A percentile compares a stretch with the other conserved stretches of the same genome.
These are phyloP conservation scores for Picea glauca DNA, from an alignment of 75 land plant species.

Conservation along the genomic window DNA sequence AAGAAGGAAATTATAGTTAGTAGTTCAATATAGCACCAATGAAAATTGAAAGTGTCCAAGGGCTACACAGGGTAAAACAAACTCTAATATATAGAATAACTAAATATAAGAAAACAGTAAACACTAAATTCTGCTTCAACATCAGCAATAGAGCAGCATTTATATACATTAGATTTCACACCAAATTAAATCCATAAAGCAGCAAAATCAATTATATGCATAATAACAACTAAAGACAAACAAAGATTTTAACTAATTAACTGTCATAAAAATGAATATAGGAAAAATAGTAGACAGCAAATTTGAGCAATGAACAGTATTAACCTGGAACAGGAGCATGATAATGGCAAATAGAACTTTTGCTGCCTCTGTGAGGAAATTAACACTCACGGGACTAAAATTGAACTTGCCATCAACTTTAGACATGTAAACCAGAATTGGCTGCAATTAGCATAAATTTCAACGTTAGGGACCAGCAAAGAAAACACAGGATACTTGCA, in stretches of 20 bases:
- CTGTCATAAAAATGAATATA: neutral
- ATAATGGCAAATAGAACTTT: slow-evolving; percentile 88
- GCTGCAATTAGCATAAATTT: slow-evolving; percentile 48
- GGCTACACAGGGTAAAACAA: too few relatives aligned
- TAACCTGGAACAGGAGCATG: slow-evolving; percentile 93
- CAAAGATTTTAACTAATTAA: neutral
- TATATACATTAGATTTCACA: too few relatives aligned
- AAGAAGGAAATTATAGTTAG: neutral
- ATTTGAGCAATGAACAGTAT: slow-evolving; percentile 2
- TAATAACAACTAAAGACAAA: neutral
- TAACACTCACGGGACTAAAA: slow-evolving; percentile 97
- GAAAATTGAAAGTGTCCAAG: too few relatives aligned
- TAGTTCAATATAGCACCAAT: too few relatives aligned
- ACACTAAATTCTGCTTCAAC: neutral
- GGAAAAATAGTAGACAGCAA: neutral
- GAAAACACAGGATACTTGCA: neutral
- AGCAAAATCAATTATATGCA: neutral
- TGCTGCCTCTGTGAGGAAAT: slow-evolving; percentile 82
- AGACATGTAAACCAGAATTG: slow-evolving; percentile 92
- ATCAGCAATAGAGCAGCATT: neutral
- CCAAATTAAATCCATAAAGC: too few relatives aligned
- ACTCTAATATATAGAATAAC: neutral
- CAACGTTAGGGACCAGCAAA: neutral
- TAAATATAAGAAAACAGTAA: neutral
- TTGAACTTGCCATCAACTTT: slow-evolving; percentile 96